phyloP scores from a whole-genome alignment of 129 eudicot species.

The Deinandra increscens region DNA sequence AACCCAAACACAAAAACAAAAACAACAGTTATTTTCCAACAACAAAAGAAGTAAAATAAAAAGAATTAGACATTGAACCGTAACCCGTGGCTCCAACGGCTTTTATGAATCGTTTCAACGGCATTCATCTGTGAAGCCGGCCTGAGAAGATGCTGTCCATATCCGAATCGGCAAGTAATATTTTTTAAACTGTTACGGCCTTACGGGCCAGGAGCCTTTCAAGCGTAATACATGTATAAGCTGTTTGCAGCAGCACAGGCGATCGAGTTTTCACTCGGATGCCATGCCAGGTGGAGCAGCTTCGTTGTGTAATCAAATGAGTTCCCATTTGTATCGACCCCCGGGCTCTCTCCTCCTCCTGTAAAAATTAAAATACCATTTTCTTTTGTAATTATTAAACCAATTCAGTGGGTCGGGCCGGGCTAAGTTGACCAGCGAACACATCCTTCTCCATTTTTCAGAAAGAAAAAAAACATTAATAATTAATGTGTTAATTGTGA shows the following conservation, averaged over 20 bases:
- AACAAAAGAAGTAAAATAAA: conserved; percentile 31
- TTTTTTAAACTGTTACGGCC: conserved; percentile 12
- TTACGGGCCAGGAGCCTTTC: conserved; percentile 25
- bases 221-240: conserved; percentile 99
- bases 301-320: conserved; percentile 90
- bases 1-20: conserved; percentile 41
- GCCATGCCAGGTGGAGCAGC: conserved; percentile 98
- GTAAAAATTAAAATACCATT: conserved; percentile 9
- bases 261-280: conserved; percentile 88
- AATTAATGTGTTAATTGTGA: not conserved
- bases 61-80: conserved; percentile 26
- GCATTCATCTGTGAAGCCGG: conserved; percentile 27
- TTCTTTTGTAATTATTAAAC: not conserved
- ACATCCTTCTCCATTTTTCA: not conserved
- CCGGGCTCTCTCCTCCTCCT: conserved; percentile 45
- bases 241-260: conserved; percentile 99
- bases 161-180: conserved; percentile 32
- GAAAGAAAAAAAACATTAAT: too few relatives aligned
- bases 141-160: conserved; percentile 23
- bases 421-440: not conserved
- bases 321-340: conserved; percentile 87
- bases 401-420: not conserved
- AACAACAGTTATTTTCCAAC: conserved; percentile 30
- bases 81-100: not conserved
- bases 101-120: not conserved